Evolutionary conservation across 257 asterid genomes (phyloP), one percentile per base, ranked within the genome.

Genomic region (Petunia secreta): DNA sequence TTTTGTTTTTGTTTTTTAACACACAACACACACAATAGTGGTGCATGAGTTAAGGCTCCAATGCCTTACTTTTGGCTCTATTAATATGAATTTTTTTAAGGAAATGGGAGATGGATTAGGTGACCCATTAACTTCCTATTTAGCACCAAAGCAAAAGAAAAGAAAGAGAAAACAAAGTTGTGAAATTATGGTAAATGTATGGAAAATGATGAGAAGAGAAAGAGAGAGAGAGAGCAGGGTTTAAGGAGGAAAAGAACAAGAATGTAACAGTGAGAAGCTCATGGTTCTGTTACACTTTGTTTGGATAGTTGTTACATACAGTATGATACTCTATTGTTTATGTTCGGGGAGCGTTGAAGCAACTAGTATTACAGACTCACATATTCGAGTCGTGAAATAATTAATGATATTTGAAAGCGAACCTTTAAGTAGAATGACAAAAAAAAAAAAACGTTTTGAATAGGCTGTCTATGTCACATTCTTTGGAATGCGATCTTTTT

Each of bases 101-200:
- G 39, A 50, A 78, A 65, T 15, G 54, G 73, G 80, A 69, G 79
- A 58, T 82, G 90, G 89, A 87, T 87, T 89, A 83, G 92, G 93
- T 88, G 85, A 84, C 41, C 77, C 81, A 63, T 84, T 83, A 83
- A 41, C 69, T 80, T 82, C 83, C 81, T 86, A 71, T 83, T 60
- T 58, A 37, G 38, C 78, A 8, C 85, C 40, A 74, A 82, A 55
- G 40, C 58, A 77, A 63, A 77, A 8, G 53, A 59, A 55, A 80
- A 60, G 46, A n/a, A 64, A 63, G 78, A 10, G 69, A 15, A 60
- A 63, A 78, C 40, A 65, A n/a, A 62, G 85, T 39, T 63, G 40
- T 63, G 83, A 25, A 25, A 25, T 80, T 54, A 53, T 79, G 77
- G 85, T 79, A 80, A 38, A 84, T 59, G 55, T 44, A 9, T 83